Conservation (phyloP, 2,329 filamentous ascomycete genomes). For the Onygenales sp. region DNA sequence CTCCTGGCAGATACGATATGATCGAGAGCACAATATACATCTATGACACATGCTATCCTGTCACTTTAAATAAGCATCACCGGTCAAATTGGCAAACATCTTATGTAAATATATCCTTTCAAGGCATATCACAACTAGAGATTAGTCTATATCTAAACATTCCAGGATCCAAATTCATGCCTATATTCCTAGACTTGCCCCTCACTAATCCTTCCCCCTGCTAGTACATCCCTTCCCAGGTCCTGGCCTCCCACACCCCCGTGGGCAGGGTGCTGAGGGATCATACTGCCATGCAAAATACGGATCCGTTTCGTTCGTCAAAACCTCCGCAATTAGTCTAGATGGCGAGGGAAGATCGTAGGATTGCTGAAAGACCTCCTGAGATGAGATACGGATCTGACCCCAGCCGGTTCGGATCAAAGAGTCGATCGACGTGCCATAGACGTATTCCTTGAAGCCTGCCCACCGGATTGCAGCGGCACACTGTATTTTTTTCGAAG, state of each 20-base stretch:
- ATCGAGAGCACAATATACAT: no score
- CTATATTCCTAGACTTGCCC: no score
- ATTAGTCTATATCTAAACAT: no score
- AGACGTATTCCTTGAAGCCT: constrained; percentile 47
- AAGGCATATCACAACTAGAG: no score
- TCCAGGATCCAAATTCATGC: no score
- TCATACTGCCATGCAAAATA: constrained; percentile 48
- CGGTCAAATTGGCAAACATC: no score
- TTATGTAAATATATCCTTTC: no score
- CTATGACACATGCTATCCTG: no score
- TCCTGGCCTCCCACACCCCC: constrained; percentile 18
- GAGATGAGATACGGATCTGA: constrained; percentile 40
- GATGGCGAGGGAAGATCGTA: constrained; percentile 26
- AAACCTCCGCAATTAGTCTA: constrained; percentile 35
- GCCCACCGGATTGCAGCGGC: constrained; percentile 48
- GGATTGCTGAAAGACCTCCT: constrained; percentile 34
- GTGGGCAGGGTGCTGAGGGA: constrained; percentile 24
- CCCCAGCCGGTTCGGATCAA: constrained; percentile 41
- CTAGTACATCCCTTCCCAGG: background rate
- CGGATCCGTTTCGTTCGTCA: constrained; percentile 45
- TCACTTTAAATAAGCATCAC: no score
- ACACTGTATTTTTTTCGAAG: constrained; percentile 25
- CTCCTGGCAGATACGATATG: no score
- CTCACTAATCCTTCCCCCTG: no score
- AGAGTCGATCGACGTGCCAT: constrained; percentile 41